Evolutionary conservation across 2,329 filamentous ascomycete genomes (phyloP), one percentile per base, ranked within the genome.

Genomic region (Cryphonectria parasitica): DNA sequence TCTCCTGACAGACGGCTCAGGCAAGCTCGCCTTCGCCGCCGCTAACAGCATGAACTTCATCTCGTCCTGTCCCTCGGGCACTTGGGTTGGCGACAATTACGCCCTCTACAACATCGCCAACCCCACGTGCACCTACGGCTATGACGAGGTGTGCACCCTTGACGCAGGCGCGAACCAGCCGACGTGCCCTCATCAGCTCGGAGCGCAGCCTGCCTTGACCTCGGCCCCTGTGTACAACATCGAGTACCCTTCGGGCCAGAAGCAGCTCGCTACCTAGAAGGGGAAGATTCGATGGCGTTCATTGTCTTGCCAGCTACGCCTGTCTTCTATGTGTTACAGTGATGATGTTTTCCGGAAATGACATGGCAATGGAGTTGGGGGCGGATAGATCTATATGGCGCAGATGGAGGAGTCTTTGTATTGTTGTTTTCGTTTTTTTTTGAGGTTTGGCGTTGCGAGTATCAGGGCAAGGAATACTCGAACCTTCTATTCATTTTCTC

Each of bases 1-100:
- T 75, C 81, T 90, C 68, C 80, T 90, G 72, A 78, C 83, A 72
- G 83, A 84, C 68, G 76, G 83, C 66, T 82, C 80, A 65, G 78
- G 80, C 78, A 86, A 85, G 80, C 80, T 90, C 52, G 84, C 87
- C 8, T 83, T 90, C 64, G 83, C 82, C 66, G 87, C 86, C 2
- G 77, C 85, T 75, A 88, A 88, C 83, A 85, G 84, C 79, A 88
- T 89, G 82, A 84, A 86, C 79, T 88, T 82, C 73, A 76, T 88
- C 10, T 77, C 82, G 66, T 80, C 79, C 71, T 88, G 87, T 77
- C 74, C 83, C 73, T 75, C 79, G 49, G 77, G 80, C 75, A 86
- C 80, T 79, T 88, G 83, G 82, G 83, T 87, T 61, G 86, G 80
- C 71, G 78, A 84, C 74, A 87, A 89, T 79, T 79, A 86, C 77